These are phyloP conservation scores for Phytophthora agathidicida DNA, from an alignment of 352 stramenopile species.

Conservation along the genomic window DNA sequence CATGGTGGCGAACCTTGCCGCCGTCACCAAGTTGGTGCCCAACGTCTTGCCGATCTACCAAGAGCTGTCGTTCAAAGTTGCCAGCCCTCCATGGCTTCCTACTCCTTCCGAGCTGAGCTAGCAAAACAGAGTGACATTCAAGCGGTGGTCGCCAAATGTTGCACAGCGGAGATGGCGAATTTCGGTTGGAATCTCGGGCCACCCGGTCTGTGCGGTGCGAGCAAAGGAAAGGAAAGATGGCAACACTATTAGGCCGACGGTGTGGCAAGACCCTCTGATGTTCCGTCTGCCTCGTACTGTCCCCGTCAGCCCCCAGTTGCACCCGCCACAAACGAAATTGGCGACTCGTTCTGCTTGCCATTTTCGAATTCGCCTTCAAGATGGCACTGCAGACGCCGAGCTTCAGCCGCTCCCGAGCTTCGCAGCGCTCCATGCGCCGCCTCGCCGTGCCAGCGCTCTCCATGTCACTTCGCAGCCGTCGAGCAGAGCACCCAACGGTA, in stretches of 20 bases:
- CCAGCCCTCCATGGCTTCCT: no score
- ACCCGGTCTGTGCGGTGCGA: conserved; percentile 26
- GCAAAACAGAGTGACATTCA: background rate
- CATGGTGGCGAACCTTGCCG: no score
- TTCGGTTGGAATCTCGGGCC: conserved; percentile 3
- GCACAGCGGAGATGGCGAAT: background rate
- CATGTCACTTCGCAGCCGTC: conserved; percentile 35
- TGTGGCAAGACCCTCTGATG: conserved; percentile 4
- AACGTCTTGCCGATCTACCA: no score
- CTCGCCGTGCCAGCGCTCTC: conserved; percentile 26
- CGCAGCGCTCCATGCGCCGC: conserved; percentile 20
- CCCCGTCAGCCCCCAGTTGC: background rate
- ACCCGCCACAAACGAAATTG: conserved; percentile 10
- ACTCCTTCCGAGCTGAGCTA: background rate
- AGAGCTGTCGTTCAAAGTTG: no score
- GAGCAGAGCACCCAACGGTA: conserved; percentile 21
- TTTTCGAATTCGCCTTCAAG: conserved; percentile 26
- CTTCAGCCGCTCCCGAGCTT: conserved; percentile 22
- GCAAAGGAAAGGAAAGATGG: no score
- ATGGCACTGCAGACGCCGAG: conserved; percentile 18
- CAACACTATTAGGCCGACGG: no score
- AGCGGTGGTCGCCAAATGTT: background rate
- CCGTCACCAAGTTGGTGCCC: no score
- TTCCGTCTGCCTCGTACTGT: conserved; percentile 20
- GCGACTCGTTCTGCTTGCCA: conserved; percentile 5